phyloP scores from a whole-genome alignment of 2,329 filamentous ascomycete species.

The Venturia oleaginea region DNA sequence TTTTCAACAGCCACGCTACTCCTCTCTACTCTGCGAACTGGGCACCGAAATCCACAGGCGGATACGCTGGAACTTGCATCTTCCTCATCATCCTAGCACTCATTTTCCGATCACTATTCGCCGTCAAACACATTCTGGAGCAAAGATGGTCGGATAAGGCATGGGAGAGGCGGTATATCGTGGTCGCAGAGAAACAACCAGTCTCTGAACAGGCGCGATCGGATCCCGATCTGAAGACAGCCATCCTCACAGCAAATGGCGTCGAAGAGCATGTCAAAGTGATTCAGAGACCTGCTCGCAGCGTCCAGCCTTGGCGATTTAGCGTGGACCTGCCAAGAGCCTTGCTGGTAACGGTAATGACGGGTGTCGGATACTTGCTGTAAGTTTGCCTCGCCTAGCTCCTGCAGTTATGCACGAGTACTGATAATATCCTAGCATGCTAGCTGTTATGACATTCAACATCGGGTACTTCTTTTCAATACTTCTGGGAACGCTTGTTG shows the following conservation, averaged over 20 bases:
- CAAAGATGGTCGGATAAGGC: constrained; percentile 64
- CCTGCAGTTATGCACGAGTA: not conserved
- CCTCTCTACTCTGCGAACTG: constrained; percentile 60
- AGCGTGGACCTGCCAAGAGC: constrained; percentile 71
- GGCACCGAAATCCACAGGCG: constrained; percentile 60
- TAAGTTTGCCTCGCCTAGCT: constrained; percentile 44
- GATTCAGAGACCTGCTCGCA: constrained; percentile 48
- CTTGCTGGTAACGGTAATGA: constrained; percentile 58
- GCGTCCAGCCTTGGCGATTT: constrained; percentile 65
- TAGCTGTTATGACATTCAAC: constrained; percentile 86
- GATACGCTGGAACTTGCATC: constrained; percentile 84
- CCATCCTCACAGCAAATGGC: constrained; percentile 63
- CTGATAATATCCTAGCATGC: constrained; percentile 53
- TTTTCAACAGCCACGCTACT: constrained; percentile 55
- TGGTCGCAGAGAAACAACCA: constrained; percentile 55
- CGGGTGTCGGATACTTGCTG: constrained; percentile 78
- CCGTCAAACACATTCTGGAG: constrained; percentile 53
- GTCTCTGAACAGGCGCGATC: constrained; percentile 47
- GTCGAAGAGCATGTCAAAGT: constrained; percentile 73
- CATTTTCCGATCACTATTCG: constrained; percentile 61
- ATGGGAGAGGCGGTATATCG: constrained; percentile 65
- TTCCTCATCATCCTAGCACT: constrained; percentile 74
- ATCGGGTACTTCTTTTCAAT: constrained; percentile 76
- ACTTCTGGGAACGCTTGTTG: constrained; percentile 73
- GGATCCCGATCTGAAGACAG: constrained; percentile 46